Conservation (phyloP, 228 moss, liverwort and hornwort genomes). For the Sphagnum fallax region DNA sequence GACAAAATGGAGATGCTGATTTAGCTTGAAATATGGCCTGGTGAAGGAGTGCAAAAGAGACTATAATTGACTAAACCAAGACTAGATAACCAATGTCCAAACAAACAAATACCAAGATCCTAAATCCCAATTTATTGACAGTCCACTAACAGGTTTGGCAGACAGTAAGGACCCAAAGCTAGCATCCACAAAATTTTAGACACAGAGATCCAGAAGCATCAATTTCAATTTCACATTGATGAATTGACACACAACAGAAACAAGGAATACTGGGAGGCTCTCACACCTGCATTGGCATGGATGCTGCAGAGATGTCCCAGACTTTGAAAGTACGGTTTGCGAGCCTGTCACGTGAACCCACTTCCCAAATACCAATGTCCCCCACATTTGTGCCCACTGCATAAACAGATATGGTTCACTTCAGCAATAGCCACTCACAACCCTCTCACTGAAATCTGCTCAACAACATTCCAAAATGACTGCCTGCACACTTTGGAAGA, state of each 20-base stretch:
- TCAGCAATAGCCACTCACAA: neutral
- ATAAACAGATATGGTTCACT: neutral
- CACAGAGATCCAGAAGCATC: neutral
- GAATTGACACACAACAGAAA: too few relatives aligned
- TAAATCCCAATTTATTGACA: neutral
- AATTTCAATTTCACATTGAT: too few relatives aligned
- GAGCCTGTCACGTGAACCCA: slow-evolving; percentile 88
- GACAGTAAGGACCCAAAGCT: neutral
- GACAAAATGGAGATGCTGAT: too few relatives aligned
- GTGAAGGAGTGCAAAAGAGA: too few relatives aligned
- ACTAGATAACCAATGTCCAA: too few relatives aligned
- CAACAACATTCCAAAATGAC: neutral
- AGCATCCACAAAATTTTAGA: neutral
- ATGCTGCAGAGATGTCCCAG: slow-evolving; percentile 84
- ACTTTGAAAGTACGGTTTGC: slow-evolving; percentile 90
- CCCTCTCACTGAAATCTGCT: neutral
- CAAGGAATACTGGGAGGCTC: too few relatives aligned
- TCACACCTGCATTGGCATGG: slow-evolving; percentile 90
- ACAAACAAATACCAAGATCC: neutral
- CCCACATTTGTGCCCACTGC: slow-evolving; percentile 98
- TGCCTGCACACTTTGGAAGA: neutral
- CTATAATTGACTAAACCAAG: too few relatives aligned
- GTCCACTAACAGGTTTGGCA: neutral
- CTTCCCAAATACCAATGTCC: slow-evolving; percentile 98
- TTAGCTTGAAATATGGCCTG: too few relatives aligned